These are phyloP conservation scores for Cairneyella variabilis DNA, from an alignment of 495 filamentous ascomycete species.

Conservation along the genomic window DNA sequence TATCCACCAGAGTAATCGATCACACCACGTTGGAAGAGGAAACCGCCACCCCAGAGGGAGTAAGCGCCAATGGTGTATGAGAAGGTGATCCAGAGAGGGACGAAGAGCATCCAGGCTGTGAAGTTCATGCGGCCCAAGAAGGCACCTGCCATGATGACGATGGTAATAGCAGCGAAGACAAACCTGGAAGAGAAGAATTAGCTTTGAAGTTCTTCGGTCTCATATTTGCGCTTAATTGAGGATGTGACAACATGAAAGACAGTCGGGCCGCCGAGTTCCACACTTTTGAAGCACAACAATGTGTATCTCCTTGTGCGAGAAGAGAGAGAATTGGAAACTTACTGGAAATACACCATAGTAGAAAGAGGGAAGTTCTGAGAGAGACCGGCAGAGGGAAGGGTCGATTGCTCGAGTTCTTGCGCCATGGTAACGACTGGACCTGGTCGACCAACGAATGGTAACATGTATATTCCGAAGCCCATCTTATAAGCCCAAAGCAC, in stretches of 20 bases:
- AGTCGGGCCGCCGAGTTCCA: too few relatives aligned
- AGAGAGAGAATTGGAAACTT: not conserved
- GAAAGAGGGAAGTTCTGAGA: slow-evolving; percentile 40
- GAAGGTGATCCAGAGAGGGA: slow-evolving; percentile 53
- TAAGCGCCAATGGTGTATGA: slow-evolving; percentile 42
- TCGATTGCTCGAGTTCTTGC: slow-evolving; percentile 42
- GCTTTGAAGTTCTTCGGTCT: too few relatives aligned
- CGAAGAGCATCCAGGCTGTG: slow-evolving; percentile 54
- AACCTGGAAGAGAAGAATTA: slow-evolving; percentile 28
- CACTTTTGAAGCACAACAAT: too few relatives aligned
- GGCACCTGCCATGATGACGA: slow-evolving; percentile 49
- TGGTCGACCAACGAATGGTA: slow-evolving; percentile 49
- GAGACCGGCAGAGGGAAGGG: slow-evolving; percentile 40
- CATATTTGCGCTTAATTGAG: too few relatives aligned
- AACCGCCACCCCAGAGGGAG: slow-evolving; percentile 54
- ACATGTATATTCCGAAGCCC: slow-evolving; percentile 47
- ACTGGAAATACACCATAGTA: slow-evolving; percentile 58
- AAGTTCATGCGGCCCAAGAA: slow-evolving; percentile 53
- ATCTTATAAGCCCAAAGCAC: slow-evolving; percentile 54
- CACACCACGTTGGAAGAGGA: slow-evolving; percentile 46
- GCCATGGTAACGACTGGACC: slow-evolving; percentile 48
- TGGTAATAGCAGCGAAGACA: slow-evolving; percentile 55
- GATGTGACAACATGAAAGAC: too few relatives aligned
- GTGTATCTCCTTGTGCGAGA: too few relatives aligned
- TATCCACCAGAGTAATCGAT: slow-evolving; percentile 58